Percentiles rank a stretch among this genome's conserved stretches.
Evolutionary conservation across 1,139 yeast species (phyloP).

Genomic region (Magnusiomyces ingens): DNA sequence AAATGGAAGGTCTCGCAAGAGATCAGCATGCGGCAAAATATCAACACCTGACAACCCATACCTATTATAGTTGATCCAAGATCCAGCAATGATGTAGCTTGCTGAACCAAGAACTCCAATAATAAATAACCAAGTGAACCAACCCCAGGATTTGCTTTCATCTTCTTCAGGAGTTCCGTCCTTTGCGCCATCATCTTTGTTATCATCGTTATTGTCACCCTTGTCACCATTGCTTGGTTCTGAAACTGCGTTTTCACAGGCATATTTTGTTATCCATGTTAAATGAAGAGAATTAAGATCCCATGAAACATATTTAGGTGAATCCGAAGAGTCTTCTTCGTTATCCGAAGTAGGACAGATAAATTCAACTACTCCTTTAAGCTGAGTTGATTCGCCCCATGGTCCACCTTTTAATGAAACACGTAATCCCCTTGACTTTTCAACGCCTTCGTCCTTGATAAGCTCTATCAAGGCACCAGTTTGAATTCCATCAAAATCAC

Average conservation of each 20-base stretch:
- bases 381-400: constrained; percentile 58
- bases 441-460: constrained; percentile 18
- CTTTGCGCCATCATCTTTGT: constrained; percentile 28
- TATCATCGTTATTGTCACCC: constrained; percentile 8
- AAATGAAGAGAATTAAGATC: constrained; percentile 31
- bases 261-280: constrained; percentile 36
- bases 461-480: constrained; percentile 22
- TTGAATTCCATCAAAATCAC: constrained; percentile 27
- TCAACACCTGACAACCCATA: constrained; percentile 38
- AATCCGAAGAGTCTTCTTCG: constrained; percentile 32
- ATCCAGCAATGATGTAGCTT: constrained; percentile 67
- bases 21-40: constrained; percentile 41
- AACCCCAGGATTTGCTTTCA: constrained; percentile 27
- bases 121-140: constrained; percentile 40
- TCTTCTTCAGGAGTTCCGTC: background rate
- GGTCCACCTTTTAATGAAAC: constrained; percentile 48
- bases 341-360: constrained; percentile 42
- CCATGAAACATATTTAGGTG: constrained; percentile 30
- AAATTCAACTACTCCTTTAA: constrained; percentile 49
- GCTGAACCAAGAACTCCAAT: constrained; percentile 55
- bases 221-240: constrained; percentile 11
- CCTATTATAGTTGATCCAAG: constrained; percentile 55
- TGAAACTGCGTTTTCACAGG: constrained; percentile 18
- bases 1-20: constrained; percentile 68
- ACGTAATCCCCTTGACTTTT: constrained; percentile 38